These are phyloP conservation scores for Aspergillus costaricaensis DNA, from an alignment of 2,329 filamentous ascomycete genomes.

Conservation along the genomic window DNA sequence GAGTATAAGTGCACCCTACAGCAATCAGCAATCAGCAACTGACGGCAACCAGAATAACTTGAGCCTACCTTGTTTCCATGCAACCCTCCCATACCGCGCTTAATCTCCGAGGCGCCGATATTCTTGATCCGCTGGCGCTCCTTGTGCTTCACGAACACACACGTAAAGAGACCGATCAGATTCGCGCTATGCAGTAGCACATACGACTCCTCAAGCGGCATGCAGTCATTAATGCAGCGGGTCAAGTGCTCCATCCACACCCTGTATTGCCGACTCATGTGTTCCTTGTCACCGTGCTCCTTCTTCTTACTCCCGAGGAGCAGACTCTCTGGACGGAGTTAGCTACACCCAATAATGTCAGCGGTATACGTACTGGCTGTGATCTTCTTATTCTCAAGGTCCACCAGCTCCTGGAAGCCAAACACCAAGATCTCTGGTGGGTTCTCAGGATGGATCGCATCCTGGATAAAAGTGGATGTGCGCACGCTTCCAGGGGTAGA, in stretches of 20 bases:
- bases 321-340: constrained; percentile 64
- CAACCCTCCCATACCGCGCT: constrained; percentile 91
- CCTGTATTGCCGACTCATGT: constrained; percentile 96
- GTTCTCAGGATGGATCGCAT: constrained; percentile 73
- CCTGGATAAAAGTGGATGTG: constrained; percentile 76
- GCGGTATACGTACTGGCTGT: constrained; percentile 70
- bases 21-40: constrained; percentile 2
- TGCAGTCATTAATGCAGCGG: constrained; percentile 77
- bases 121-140: constrained; percentile 75
- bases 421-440: constrained; percentile 90
- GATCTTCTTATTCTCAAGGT: constrained; percentile 94
- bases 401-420: constrained; percentile 97
- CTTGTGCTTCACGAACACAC: constrained; percentile 85
- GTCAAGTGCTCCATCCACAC: constrained; percentile 93
- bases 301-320: constrained; percentile 81
- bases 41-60: not conserved
- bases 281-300: constrained; percentile 72
- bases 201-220: constrained; percentile 76
- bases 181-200: constrained; percentile 84
- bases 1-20: constrained; percentile 76
- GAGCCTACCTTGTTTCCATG: constrained; percentile 80
- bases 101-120: constrained; percentile 79
- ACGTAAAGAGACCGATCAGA: constrained; percentile 92
- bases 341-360: constrained; percentile 21
- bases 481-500: constrained; percentile 82